Conservation (phyloP, 106 monocot species). For the Dendrobium chrysotoxum region DNA sequence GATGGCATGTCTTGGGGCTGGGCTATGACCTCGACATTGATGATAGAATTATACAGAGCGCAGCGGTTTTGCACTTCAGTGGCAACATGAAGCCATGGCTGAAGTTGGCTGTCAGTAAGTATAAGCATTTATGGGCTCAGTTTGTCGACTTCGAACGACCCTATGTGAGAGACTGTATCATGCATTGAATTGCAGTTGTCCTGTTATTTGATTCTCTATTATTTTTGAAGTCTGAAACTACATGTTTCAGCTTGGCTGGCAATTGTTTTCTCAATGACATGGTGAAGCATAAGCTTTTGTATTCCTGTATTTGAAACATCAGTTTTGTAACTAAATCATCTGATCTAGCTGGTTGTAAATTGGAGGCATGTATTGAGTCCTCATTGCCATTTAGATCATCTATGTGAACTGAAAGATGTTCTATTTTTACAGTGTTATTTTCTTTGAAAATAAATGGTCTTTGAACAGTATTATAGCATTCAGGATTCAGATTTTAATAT, state of each 20-base stretch:
- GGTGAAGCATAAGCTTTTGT: too few relatives aligned
- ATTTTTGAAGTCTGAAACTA: background rate
- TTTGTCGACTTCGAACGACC: conserved; percentile 26
- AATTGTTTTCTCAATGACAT: background rate
- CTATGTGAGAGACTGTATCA: conserved; percentile 29
- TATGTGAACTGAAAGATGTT: background rate
- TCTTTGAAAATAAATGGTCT: background rate
- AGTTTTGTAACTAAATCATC: too few relatives aligned
- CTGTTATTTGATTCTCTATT: background rate
- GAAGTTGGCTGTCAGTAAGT: conserved; percentile 31
- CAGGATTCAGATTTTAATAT: too few relatives aligned
- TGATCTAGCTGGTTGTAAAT: background rate
- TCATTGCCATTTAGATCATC: background rate
- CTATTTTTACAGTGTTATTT: background rate
- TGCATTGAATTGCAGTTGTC: conserved; percentile 6
- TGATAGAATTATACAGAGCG: conserved; percentile 46
- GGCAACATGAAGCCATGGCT: conserved; percentile 60
- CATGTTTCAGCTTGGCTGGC: background rate
- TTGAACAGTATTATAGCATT: too few relatives aligned
- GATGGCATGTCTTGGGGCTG: conserved; percentile 50
- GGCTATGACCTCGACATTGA: conserved; percentile 43
- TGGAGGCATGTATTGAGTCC: background rate
- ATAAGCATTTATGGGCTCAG: conserved; percentile 29
- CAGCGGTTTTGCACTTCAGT: conserved; percentile 42
- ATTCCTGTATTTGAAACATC: too few relatives aligned